Base-by-base conservation (phyloP, 2,329 filamentous ascomycete genomes). In the Lojkania enalia region DNA sequence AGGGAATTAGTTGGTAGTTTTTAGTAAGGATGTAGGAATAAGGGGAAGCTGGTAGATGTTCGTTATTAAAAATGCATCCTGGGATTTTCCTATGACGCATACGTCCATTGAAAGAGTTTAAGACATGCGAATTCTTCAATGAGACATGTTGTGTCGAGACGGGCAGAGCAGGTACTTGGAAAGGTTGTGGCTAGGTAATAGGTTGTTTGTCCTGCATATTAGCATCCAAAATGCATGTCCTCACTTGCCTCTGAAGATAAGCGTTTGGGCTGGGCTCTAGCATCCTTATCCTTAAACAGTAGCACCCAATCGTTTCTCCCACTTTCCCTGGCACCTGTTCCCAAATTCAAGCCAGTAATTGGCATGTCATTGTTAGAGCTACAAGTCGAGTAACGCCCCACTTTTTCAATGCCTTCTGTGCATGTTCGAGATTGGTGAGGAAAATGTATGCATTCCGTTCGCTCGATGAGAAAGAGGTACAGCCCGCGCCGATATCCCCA, bases 371-470 rank as follows among this genome's bases (percentile, higher is more conserved):
- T 16, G 43, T 62, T 66, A 57, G 56, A 65, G 55, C 62, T 67
- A 64, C 54, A 62, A 60, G 59, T 58, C 60, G 63, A 58, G 64
- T 58, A 66, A 63, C 61, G 64, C 64, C 63, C 52, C 57, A 63
- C 60, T 55, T 63, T 66, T 67, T 68, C 55, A 59, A 61, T 67
- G 58, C 61, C 56, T 44, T 38, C 51, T 42, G 59, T 48, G 60
- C 60, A 63, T 63, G 55, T 58, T 59, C 61, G 64, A 59, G 60
- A 57, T 54, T 53, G 61, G 42, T 60, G 56, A 61, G 63, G 60
- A 64, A 55, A 64, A 59, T 59, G 65, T 64, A 61, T 70, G 64
- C 60, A 67, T 68, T 67, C 62, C 66, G 57, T 66, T 63, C 58
- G 66, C 62, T 69, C 58, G 58, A 64, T 58, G 52, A 55, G 49